A percentile compares a stretch with the other conserved stretches of the same genome.
Conservation (phyloP, 192 early-diverging fungal genomes). For the Geranomyces variabilis region DNA sequence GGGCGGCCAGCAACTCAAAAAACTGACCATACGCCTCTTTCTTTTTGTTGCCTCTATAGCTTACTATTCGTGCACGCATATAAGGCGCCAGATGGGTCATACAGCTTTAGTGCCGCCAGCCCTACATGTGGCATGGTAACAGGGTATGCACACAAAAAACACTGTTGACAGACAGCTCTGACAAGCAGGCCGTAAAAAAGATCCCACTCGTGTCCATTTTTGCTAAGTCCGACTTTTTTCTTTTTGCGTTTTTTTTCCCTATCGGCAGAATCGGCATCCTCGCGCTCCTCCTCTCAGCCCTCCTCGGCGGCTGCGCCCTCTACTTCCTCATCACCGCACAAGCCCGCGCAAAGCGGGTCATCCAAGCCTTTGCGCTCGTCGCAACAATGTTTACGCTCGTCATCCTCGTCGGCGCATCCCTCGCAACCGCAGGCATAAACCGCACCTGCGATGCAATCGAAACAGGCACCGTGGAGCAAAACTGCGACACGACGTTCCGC, state of each 20-base stretch:
- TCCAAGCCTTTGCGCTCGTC: conserved; percentile 27
- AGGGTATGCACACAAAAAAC: conserved; percentile 5
- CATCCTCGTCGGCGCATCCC: conserved; percentile 17
- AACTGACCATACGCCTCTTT: no score
- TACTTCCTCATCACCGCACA: neutral
- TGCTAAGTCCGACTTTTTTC: neutral
- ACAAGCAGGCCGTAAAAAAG: no score
- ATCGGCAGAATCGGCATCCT: conserved; percentile 25
- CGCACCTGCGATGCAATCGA: conserved; percentile 26
- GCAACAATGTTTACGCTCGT: conserved; percentile 25
- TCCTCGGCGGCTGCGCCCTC: conserved; percentile 4
- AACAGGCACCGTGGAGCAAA: neutral
- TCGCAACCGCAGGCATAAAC: conserved; percentile 23
- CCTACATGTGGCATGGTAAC: conserved; percentile 16
- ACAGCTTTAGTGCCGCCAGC: conserved; percentile 8
- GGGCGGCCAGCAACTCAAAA: no score
- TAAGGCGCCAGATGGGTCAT: neutral
- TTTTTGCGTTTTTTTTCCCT: neutral
- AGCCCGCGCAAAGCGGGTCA: conserved; percentile 29
- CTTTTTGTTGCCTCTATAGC: conserved; percentile 5
- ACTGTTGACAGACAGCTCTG: no score
- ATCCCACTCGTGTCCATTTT: neutral
- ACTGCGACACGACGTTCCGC: conserved; percentile 15
- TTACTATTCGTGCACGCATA: conserved; percentile 16
- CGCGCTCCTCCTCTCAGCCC: conserved; percentile 22